Evolutionary conservation across 805 yeast species (phyloP).

Genomic region (Candida gorgasii): DNA sequence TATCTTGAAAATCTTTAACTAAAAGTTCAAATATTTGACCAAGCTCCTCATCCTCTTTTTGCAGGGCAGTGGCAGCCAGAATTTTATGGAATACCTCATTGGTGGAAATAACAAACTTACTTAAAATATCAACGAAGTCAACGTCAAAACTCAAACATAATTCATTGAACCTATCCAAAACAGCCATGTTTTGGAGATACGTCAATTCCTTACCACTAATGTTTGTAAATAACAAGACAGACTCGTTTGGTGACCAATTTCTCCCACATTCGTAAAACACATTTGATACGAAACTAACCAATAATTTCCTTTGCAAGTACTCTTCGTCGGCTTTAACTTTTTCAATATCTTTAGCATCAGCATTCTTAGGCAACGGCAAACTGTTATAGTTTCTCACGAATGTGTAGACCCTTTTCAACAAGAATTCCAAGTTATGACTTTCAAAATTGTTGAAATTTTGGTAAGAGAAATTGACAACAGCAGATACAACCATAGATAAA

Average conservation of each 20-base stretch:
- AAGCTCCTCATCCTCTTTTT: slow-evolving; percentile 22
- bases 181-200: slow-evolving; percentile 10
- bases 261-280: slow-evolving; percentile 39
- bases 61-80: neutral
- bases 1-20: slow-evolving; percentile 44
- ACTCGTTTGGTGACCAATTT: slow-evolving; percentile 10
- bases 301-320: slow-evolving; percentile 61
- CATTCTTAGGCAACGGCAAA: slow-evolving; percentile 38
- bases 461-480: slow-evolving; percentile 54
- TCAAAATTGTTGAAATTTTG: slow-evolving; percentile 27
- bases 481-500: slow-evolving; percentile 63
- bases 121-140: slow-evolving; percentile 46
- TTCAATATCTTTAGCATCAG: slow-evolving; percentile 40
- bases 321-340: slow-evolving; percentile 54
- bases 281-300: slow-evolving; percentile 63
- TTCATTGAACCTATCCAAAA: slow-evolving; percentile 26
- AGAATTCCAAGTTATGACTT: slow-evolving; percentile 21
- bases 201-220: slow-evolving; percentile 19
- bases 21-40: slow-evolving; percentile 42
- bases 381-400: slow-evolving; percentile 53
- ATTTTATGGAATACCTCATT: slow-evolving; percentile 38
- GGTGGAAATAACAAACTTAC: slow-evolving; percentile 36
- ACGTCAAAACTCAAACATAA: slow-evolving; percentile 69
- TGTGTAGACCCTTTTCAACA: slow-evolving; percentile 59
- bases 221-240: slow-evolving; percentile 14